phyloP scores from a whole-genome alignment of 768 basidiomycete species.

The Sporobolomyces phaffii region DNA sequence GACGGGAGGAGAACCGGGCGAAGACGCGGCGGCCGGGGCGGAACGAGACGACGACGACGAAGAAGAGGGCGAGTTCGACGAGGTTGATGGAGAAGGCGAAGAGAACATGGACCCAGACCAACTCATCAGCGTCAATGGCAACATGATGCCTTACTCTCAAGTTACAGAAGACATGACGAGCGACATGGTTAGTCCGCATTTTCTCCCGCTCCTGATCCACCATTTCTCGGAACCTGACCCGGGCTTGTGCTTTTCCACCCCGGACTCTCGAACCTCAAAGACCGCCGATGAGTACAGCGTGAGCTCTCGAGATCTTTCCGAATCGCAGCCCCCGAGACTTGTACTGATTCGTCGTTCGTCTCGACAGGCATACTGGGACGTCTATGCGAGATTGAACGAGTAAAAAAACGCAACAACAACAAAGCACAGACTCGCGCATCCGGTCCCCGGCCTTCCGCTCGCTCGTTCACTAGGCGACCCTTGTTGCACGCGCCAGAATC shows the following conservation, averaged over 20 bases:
- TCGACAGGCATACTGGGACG: conserved; percentile 27
- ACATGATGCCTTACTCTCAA: conserved; percentile 64
- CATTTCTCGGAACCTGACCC: not conserved
- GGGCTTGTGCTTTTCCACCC: not conserved
- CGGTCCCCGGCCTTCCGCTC: too few species aligned
- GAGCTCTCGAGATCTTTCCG: not conserved
- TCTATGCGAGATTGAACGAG: conserved; percentile 11
- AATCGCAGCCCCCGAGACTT: too few species aligned
- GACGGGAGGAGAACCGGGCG: conserved; percentile 2
- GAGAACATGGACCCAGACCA: conserved; percentile 40
- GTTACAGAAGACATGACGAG: conserved; percentile 66
- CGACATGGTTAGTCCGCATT: conserved; percentile 28
- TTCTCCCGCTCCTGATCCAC: not conserved
- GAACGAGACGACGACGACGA: conserved; percentile 30
- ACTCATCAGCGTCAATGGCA: conserved; percentile 59
- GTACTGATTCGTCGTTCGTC: not conserved
- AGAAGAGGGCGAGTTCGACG: conserved; percentile 21
- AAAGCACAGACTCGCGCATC: too few species aligned
- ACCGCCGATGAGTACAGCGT: conserved; percentile 33
- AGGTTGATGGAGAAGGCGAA: conserved; percentile 39
- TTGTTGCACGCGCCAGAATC: too few species aligned
- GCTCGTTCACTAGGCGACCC: too few species aligned
- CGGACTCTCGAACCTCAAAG: too few species aligned
- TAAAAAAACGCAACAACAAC: not conserved
- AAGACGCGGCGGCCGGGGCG: not conserved